These are phyloP conservation scores for Phaeomoniella chlamydospora DNA, from an alignment of 2,329 filamentous ascomycete genomes.

Conservation along the genomic window DNA sequence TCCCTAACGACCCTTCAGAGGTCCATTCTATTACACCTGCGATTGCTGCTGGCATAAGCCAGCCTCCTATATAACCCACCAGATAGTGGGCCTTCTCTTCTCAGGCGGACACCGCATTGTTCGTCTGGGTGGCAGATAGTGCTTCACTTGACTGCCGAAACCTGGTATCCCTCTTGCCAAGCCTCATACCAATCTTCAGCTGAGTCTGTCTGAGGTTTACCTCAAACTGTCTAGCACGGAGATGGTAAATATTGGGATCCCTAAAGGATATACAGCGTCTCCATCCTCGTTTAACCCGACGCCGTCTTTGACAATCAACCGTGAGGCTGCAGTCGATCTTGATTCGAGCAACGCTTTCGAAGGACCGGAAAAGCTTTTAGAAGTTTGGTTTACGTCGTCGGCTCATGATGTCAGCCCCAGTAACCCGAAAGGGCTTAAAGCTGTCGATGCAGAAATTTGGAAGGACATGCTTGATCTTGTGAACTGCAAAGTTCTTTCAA, in stretches of 20 bases:
- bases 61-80: conserved; percentile 50
- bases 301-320: conserved; percentile 90
- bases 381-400: conserved; percentile 92
- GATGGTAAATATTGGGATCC: conserved; percentile 76
- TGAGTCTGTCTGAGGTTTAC: conserved; percentile 7
- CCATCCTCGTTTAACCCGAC: conserved; percentile 63
- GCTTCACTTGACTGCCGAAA: conserved; percentile 49
- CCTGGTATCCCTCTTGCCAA: conserved; percentile 2
- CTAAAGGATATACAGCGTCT: conserved; percentile 69
- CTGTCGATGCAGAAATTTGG: conserved; percentile 72
- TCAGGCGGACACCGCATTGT: conserved; percentile 85
- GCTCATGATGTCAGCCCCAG: conserved; percentile 54
- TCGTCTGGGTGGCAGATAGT: conserved; percentile 97
- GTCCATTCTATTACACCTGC: conserved; percentile 40
- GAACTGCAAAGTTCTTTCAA: conserved; percentile 94
- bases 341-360: conserved; percentile 96
- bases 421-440: conserved; percentile 67
- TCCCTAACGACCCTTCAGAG: conserved; percentile 65
- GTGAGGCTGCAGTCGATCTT: conserved; percentile 79
- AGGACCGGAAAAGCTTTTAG: conserved; percentile 92
- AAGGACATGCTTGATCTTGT: conserved; percentile 95
- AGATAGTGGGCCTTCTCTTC: conserved; percentile 90
- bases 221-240: conserved; percentile 27
- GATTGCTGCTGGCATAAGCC: conserved; percentile 71
- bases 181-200: conserved; percentile 4